Base-by-base conservation (phyloP, 2,329 filamentous ascomycete species). In the Neopestalotiopsis sp. region DNA sequence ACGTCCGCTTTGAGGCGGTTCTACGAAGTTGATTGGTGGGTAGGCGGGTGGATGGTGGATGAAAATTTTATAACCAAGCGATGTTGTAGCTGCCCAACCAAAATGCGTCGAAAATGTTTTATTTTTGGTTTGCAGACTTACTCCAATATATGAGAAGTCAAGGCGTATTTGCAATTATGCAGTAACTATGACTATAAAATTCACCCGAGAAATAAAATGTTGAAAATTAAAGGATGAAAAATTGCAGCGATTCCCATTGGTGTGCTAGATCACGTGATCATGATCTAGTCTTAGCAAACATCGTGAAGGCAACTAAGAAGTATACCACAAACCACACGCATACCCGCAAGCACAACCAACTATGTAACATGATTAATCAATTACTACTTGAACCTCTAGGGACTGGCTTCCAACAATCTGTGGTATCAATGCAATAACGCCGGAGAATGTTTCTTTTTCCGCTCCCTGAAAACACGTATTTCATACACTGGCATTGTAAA, bases 71-170 rank as follows among this genome's bases (percentile, higher is more conserved):
- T 20, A 61, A 40, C 28, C 30, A 34, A 38, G 34, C 34, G 34
- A 38, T 38, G n/a, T 20, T 61, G 28, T 34, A 61, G 59, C 14
- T 61, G 59, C 59, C 59, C 59, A 42, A 61, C 59, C 32, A 61
- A 20, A 30, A 13, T 24, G 24, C 9, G 14, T 24, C 10, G 28
- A 59, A 59, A 59, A 17, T 10, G 4, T 13, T 28, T n/a, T n/a
- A n/a, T n/a, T 20, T 1, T 9, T 52, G 4, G 45, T 52, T 52
- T 17, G 4, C n/a, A 52, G 45, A 20, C 5, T 38, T 10, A 38
- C 45, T 52, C 4, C 1, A 20, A 52, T 14, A 17, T 17, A 52
- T n/a, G 17, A 17, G 4, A 20, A 17, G 3, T 52, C 9, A 7
- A 17, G 13, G 17, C n/a, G 45, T 2, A n/a, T 9, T 20, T 20